Evolutionary conservation across 1,139 yeast genomes (phyloP).

Genomic region (Pichia sp.): DNA sequence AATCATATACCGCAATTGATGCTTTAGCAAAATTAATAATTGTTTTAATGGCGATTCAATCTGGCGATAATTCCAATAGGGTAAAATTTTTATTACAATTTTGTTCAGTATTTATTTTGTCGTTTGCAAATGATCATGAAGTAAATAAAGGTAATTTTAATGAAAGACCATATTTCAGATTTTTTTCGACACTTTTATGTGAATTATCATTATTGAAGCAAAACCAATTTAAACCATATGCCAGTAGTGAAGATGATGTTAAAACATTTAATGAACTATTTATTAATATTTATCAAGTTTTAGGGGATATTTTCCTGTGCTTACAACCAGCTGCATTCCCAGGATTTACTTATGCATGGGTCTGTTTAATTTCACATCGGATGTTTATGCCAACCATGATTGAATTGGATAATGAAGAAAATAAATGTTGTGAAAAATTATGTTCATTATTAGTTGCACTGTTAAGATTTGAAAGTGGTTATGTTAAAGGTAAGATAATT

Average conservation of each 20-base stretch:
- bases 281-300: conserved; percentile 45
- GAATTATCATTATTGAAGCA: conserved; percentile 49
- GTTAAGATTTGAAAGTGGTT: conserved; percentile 54
- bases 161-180: conserved; percentile 85
- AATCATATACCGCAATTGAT: conserved; percentile 73
- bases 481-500: conserved; percentile 32
- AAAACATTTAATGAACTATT: conserved; percentile 34
- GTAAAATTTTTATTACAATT: conserved; percentile 51
- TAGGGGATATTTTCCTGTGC: conserved; percentile 66
- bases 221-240: conserved; percentile 19
- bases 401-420: conserved; percentile 40
- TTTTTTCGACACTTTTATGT: conserved; percentile 72
- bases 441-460: conserved; percentile 59
- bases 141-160: conserved; percentile 53
- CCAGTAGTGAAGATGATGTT: conserved; percentile 31
- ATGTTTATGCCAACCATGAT: conserved; percentile 79
- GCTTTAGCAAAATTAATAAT: conserved; percentile 73
- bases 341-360: conserved; percentile 95
- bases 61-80: conserved; percentile 35
- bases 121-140: conserved; percentile 78
- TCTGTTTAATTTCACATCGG: conserved; percentile 82
- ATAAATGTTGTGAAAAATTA: conserved; percentile 52
- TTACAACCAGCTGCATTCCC: conserved; percentile 90
- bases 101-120: conserved; percentile 59
- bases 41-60: conserved; percentile 51